Conservation (phyloP, 306 rosid genomes). For the Ochetophila trinervis region DNA sequence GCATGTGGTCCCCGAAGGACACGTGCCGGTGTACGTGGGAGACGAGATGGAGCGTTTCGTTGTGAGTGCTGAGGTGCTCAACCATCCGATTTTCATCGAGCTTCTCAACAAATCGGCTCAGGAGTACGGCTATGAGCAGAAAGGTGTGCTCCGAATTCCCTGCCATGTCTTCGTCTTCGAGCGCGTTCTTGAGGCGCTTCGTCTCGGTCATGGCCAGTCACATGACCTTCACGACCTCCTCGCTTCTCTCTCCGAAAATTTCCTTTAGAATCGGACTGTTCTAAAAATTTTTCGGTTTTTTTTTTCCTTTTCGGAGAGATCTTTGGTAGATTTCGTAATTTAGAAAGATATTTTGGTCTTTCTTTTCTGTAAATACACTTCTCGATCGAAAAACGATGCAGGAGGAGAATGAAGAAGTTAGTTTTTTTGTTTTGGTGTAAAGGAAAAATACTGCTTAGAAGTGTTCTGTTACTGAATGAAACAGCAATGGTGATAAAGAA, state of each 20-base stretch:
- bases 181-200: constrained; percentile 74
- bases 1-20: constrained; percentile 61
- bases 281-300: neutral
- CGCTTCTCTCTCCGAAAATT: constrained; percentile 38
- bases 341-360: constrained; percentile 22
- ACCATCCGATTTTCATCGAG: constrained; percentile 81
- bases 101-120: constrained; percentile 81
- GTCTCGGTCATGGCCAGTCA: constrained; percentile 50
- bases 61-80: constrained; percentile 66
- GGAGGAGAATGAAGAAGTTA: constrained; percentile 13
- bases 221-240: constrained; percentile 52
- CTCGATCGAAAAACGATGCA: constrained; percentile 22
- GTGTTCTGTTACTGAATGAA: constrained; percentile 24
- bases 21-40: constrained; percentile 89
- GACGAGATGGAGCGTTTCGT: constrained; percentile 88
- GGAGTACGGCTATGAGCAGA: constrained; percentile 89
- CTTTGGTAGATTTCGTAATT: constrained; percentile 24
- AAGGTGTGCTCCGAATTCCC: constrained; percentile 81
- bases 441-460: constrained; percentile 19
- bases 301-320: neutral
- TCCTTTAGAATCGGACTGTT: neutral
- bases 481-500: constrained; percentile 30
- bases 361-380: constrained; percentile 49
- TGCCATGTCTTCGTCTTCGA: constrained; percentile 76
- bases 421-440: constrained; percentile 31